Conservation (phyloP, 2,329 filamentous ascomycete species). For the Colletotrichum abscissum region DNA sequence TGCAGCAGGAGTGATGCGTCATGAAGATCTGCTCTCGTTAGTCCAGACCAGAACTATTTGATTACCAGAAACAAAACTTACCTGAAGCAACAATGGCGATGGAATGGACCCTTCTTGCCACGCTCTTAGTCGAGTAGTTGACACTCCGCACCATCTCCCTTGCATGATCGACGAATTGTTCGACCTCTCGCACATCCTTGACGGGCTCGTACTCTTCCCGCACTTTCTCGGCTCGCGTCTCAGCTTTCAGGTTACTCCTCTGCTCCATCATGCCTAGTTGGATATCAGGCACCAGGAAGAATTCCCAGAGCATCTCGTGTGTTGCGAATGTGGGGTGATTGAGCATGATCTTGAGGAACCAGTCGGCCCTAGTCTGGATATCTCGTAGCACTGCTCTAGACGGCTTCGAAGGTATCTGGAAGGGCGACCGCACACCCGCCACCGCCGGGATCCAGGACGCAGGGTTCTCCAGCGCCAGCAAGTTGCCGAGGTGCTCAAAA, state of each 20-base stretch:
- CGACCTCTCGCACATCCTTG: conserved; percentile 86
- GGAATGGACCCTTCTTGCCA: conserved; percentile 82
- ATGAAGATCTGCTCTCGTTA: conserved; percentile 66
- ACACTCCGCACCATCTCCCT: conserved; percentile 89
- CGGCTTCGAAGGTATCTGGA: conserved; percentile 92
- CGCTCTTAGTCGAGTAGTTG: conserved; percentile 83
- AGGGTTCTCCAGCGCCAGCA: conserved; percentile 89
- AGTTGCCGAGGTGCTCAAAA: conserved; percentile 89
- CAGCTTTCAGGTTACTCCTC: conserved; percentile 86
- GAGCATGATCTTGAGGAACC: conserved; percentile 87
- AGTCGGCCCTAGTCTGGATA: conserved; percentile 86
- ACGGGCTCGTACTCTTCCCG: conserved; percentile 90
- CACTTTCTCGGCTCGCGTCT: conserved; percentile 84
- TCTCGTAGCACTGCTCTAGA: conserved; percentile 89
- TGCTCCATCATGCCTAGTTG: conserved; percentile 91
- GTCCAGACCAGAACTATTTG: not conserved
- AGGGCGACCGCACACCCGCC: conserved; percentile 83
- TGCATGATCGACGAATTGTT: conserved; percentile 91
- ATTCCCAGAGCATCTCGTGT: conserved; percentile 99
- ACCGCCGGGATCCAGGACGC: conserved; percentile 93
- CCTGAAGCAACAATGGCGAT: conserved; percentile 73
- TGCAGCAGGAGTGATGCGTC: conserved; percentile 71
- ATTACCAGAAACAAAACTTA: conserved; percentile 47
- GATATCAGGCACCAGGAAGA: conserved; percentile 95
- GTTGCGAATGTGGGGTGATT: conserved; percentile 92